Evolutionary conservation across 2,329 filamentous ascomycete species (phyloP), one percentile per base, ranked within the genome.

Genomic region (Exophiala calicioides): DNA sequence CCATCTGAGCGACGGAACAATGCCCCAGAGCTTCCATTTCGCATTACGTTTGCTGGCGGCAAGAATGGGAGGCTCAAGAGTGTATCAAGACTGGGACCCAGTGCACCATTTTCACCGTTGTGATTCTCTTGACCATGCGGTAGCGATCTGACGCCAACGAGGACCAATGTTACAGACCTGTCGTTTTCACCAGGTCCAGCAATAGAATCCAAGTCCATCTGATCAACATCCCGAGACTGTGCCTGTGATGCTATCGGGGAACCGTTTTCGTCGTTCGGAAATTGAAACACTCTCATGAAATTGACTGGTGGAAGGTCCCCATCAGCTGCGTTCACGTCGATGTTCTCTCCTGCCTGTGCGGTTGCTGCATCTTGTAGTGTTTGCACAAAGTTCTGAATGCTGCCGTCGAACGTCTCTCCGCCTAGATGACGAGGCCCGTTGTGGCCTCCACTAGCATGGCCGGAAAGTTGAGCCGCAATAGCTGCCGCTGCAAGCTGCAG

Each of bases 201-300:
- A 53, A 62, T 59, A 16, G 66, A 67, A 34, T 73, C 70, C 35
- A 67, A 44, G 44, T 69, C 65, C 61, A 69, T 67, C 36, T 64
- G 61, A 51, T 68, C 65, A 20, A 58, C 50, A 29, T 60, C 59
- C 32, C 45, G 49, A 29, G 62, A 55, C 24, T 62, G 59, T 12
- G 59, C 34, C 26, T 59, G 58, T 21, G 58, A 56, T 45, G 60
- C 39, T 19, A 59, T 52, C 3, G 57, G 55, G 13, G 56, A 55
- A 13, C 63, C 51, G 39, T 62, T 56, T 19, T 71, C 68, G 6
- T 75, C 72, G 43, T 81, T 78, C 36, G 79, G 79, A 64, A 86
- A 85, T 35, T 82, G 72, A 63, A 86, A 86, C 65, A 85, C 84
- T 46, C 82, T 72, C 64, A 85, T 78, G 62, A 85, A 85, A 61